Evolutionary conservation across 2,329 filamentous ascomycete species (phyloP).

Genomic region (Xylariaceae sp.): DNA sequence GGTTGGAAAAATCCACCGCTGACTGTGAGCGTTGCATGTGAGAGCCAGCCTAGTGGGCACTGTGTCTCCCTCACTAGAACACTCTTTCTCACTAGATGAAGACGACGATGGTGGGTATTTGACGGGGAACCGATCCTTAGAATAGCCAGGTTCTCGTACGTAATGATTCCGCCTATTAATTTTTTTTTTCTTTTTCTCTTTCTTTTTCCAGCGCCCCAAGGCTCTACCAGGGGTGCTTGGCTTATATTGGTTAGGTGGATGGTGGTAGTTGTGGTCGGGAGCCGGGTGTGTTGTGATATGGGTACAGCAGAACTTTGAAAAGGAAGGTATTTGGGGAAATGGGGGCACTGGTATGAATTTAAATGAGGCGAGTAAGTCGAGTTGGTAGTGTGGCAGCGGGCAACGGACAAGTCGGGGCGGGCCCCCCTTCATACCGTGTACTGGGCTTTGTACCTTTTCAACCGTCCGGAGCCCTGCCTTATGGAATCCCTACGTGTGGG

Average conservation of each 20-base stretch:
- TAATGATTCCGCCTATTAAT: not conserved
- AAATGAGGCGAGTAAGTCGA: constrained; percentile 36
- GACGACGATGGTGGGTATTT: constrained; percentile 4
- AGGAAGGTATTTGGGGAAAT: constrained; percentile 36
- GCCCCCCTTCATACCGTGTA: no score
- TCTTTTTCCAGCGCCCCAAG: not conserved
- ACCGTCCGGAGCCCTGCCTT: constrained; percentile 32
- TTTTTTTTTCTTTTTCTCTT: not conserved
- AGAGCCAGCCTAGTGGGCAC: constrained; percentile 47
- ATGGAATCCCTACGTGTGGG: constrained; percentile 32
- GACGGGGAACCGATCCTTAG: constrained; percentile 7
- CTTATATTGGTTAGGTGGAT: constrained; percentile 3
- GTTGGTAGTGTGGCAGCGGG: no score
- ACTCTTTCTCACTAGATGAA: constrained; percentile 5
- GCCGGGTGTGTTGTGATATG: constrained; percentile 18
- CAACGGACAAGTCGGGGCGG: constrained; percentile 32
- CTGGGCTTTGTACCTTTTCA: constrained; percentile 28
- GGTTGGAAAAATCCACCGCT: constrained; percentile 74
- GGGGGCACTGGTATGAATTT: constrained; percentile 41
- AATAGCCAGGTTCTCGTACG: constrained; percentile 11
- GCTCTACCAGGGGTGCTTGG: no score
- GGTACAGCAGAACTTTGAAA: constrained; percentile 36
- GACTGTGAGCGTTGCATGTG: constrained; percentile 78
- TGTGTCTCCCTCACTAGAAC: constrained; percentile 20
- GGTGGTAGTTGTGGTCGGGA: constrained; percentile 12